phyloP scores from a whole-genome alignment of 768 basidiomycete genomes.

The Xerocomellus chrysenteron region DNA sequence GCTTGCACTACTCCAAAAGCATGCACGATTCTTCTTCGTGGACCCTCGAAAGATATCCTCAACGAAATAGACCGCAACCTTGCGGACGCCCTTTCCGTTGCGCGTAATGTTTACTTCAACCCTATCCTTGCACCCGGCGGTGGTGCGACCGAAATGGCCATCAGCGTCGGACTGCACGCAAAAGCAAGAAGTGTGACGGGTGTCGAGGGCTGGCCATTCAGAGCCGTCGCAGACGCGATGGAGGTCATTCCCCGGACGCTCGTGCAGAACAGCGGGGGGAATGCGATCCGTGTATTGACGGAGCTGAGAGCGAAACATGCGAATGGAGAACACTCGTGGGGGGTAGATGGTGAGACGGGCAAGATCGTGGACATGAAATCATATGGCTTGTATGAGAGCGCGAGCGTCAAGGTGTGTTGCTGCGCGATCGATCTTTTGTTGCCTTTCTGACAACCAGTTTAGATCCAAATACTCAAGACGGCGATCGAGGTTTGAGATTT shows the following conservation, averaged over 20 bases:
- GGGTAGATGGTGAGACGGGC: conserved; percentile 94
- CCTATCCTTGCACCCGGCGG: conserved; percentile 93
- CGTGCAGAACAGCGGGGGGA: conserved; percentile 93
- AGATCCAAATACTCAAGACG: conserved; percentile 96
- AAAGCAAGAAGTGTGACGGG: conserved; percentile 81
- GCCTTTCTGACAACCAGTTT: background rate
- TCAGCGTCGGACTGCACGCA: conserved; percentile 81
- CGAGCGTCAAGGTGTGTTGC: conserved; percentile 79
- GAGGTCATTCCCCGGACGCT: conserved; percentile 96
- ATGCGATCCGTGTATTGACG: conserved; percentile 89
- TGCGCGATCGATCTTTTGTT: background rate
- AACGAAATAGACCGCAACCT: conserved; percentile 98
- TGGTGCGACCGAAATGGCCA: conserved; percentile 98
- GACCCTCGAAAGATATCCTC: conserved; percentile 96
- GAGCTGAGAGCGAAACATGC: conserved; percentile 96
- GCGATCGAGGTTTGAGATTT: conserved; percentile 73
- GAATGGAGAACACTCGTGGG: conserved; percentile 86
- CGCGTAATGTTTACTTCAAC: conserved; percentile 95
- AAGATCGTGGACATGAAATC: conserved; percentile 95
- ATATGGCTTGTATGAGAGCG: conserved; percentile 93
- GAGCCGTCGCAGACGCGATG: conserved; percentile 93
- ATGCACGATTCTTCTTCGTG: conserved; percentile 96
- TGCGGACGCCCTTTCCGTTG: conserved; percentile 96
- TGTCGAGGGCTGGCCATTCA: conserved; percentile 87
- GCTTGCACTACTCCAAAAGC: conserved; percentile 90